Percentiles rank a stretch among this genome's conserved stretches.
phyloP scores from a whole-genome alignment of 1,139 yeast species.

The Protomyces inouyei region DNA sequence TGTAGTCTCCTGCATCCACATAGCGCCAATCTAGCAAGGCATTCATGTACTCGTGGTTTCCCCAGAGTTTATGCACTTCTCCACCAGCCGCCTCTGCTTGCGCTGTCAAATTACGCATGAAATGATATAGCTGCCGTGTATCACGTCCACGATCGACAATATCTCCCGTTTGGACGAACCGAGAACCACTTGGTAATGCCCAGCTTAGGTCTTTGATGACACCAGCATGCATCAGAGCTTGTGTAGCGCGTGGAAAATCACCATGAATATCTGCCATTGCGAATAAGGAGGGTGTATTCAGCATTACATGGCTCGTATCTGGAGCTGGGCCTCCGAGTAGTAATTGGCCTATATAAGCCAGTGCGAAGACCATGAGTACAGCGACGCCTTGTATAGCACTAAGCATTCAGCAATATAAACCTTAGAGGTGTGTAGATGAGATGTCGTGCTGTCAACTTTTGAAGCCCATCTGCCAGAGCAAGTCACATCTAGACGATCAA shows the following conservation, averaged over 20 bases:
- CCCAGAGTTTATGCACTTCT: conserved; percentile 20
- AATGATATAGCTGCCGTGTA: conserved; percentile 22
- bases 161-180: conserved; percentile 28
- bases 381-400: background rate
- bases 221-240: conserved; percentile 19
- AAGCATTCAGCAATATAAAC: background rate
- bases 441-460: background rate
- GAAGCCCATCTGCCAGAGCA: too few species aligned
- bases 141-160: conserved; percentile 29
- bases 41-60: conserved; percentile 30
- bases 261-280: conserved; percentile 30
- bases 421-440: background rate
- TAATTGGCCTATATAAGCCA: background rate
- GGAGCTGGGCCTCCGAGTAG: background rate
- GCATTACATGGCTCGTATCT: background rate
- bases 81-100: conserved; percentile 25
- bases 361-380: background rate
- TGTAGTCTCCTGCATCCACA: conserved; percentile 20
- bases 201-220: conserved; percentile 11
- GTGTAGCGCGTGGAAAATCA: conserved; percentile 24
- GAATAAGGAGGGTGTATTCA: conserved; percentile 4
- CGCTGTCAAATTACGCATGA: conserved; percentile 11
- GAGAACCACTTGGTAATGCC: conserved; percentile 25
- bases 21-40: conserved; percentile 29
- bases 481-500: too few species aligned